These are phyloP conservation scores for Aaosphaeria arxii DNA, from an alignment of 2,329 filamentous ascomycete genomes.

Conservation along the genomic window DNA sequence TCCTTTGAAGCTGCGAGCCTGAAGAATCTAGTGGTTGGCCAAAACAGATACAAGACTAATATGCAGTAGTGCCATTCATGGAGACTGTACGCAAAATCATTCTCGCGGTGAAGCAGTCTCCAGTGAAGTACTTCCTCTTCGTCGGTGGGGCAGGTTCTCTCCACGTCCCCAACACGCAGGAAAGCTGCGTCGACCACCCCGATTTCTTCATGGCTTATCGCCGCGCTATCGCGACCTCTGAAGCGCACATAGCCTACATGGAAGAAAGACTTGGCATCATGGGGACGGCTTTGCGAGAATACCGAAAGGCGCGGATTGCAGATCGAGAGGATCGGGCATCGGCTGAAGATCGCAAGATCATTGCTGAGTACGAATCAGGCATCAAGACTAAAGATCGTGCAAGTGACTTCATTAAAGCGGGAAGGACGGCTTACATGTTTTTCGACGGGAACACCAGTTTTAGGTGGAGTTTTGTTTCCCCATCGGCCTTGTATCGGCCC, in stretches of 20 bases:
- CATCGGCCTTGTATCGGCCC: constrained; percentile 31
- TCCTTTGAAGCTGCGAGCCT: not conserved
- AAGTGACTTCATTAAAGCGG: constrained; percentile 30
- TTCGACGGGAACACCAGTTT: constrained; percentile 34
- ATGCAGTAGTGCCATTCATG: constrained; percentile 26
- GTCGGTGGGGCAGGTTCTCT: constrained; percentile 34
- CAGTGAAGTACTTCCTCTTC: constrained; percentile 30
- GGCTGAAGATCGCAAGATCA: constrained; percentile 9
- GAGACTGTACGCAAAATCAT: constrained; percentile 33
- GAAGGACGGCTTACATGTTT: constrained; percentile 34
- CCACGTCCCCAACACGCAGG: constrained; percentile 19
- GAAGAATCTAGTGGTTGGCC: not conserved
- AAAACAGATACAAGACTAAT: not conserved
- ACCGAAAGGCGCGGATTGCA: constrained; percentile 24
- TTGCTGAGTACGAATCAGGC: constrained; percentile 20
- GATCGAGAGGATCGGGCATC: constrained; percentile 12
- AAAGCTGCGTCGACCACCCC: constrained; percentile 27
- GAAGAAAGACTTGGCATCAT: constrained; percentile 31
- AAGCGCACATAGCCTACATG: constrained; percentile 34
- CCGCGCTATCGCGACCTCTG: constrained; percentile 31
- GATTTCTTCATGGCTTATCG: constrained; percentile 35
- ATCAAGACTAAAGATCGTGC: constrained; percentile 22
- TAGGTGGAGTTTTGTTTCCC: constrained; percentile 32
- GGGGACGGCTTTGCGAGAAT: constrained; percentile 20
- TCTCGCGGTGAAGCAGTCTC: constrained; percentile 25